Evolutionary conservation across 805 yeast genomes (phyloP).

Genomic region (Debaryomyces maramus): DNA sequence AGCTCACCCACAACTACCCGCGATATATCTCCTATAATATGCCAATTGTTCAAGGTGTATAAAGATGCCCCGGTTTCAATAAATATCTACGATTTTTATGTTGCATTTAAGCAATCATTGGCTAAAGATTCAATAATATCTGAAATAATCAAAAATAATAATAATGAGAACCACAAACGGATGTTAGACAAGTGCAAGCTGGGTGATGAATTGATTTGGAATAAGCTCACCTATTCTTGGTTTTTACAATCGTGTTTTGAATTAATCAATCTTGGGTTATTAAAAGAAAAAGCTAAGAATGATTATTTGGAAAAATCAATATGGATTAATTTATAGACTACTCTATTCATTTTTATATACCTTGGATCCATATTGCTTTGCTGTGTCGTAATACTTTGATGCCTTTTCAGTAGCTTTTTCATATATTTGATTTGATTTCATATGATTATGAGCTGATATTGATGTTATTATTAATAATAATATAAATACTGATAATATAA

Average conservation of each 20-base stretch:
- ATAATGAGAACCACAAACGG: neutral
- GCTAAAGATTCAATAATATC: slow-evolving; percentile 22
- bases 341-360: slow-evolving; percentile 8
- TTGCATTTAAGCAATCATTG: slow-evolving; percentile 57
- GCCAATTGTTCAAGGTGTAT: slow-evolving; percentile 63
- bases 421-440: slow-evolving; percentile 12
- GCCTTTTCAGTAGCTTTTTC: slow-evolving; percentile 12
- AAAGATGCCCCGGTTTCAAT: slow-evolving; percentile 75
- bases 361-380: slow-evolving; percentile 6
- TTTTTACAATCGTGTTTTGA: slow-evolving; percentile 76
- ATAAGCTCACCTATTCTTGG: slow-evolving; percentile 62
- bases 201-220: slow-evolving; percentile 51
- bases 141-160: slow-evolving; percentile 12
- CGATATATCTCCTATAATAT: slow-evolving; percentile 44
- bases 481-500: slow-evolving; percentile 23
- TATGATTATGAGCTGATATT: slow-evolving; percentile 27
- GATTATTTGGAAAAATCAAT: slow-evolving; percentile 68
- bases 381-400: slow-evolving; percentile 5
- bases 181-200: neutral
- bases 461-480: slow-evolving; percentile 28
- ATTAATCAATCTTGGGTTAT: slow-evolving; percentile 64
- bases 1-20: slow-evolving; percentile 6
- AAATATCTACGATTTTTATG: slow-evolving; percentile 66
- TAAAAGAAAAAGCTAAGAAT: slow-evolving; percentile 61
- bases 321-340: slow-evolving; percentile 61